phyloP scores from a whole-genome alignment of 192 early-diverging fungal genomes.

The Coemansia sp. region DNA sequence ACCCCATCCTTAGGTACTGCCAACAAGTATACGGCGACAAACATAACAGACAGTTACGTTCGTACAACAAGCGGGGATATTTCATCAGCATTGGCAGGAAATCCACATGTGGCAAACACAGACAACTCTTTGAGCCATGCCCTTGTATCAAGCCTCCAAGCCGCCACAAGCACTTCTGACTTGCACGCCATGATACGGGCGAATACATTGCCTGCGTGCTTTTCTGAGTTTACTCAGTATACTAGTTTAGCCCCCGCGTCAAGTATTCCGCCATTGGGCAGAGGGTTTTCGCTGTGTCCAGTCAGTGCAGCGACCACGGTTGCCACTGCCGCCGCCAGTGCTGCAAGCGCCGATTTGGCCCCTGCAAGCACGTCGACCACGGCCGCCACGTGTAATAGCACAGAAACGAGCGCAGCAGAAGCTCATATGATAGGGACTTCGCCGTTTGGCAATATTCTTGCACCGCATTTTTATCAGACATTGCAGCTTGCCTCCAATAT shows the following conservation, averaged over 20 bases:
- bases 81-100: neutral
- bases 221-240: neutral
- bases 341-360: conserved; percentile 33
- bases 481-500: conserved; percentile 34
- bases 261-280: conserved; percentile 19
- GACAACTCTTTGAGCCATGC: conserved; percentile 29
- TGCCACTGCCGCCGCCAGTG: conserved; percentile 38
- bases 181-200: conserved; percentile 41
- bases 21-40: neutral
- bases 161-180: conserved; percentile 51
- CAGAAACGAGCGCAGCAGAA: conserved; percentile 9
- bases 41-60: neutral
- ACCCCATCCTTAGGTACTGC: neutral
- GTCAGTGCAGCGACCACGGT: conserved; percentile 34
- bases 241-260: conserved; percentile 1
- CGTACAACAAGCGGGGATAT: neutral
- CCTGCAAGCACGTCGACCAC: conserved; percentile 38
- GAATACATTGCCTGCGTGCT: conserved; percentile 20
- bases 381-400: conserved; percentile 18
- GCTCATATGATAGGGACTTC: conserved; percentile 31
- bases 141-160: conserved; percentile 48
- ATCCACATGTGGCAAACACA: conserved; percentile 24
- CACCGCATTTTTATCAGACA: conserved; percentile 25
- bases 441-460: conserved; percentile 23
- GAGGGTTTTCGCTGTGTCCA: conserved; percentile 13